Percentiles rank a stretch among this genome's conserved stretches.
Conservation (phyloP, 1,284 basidiomycete species). For the Amylostereum areolatum region DNA sequence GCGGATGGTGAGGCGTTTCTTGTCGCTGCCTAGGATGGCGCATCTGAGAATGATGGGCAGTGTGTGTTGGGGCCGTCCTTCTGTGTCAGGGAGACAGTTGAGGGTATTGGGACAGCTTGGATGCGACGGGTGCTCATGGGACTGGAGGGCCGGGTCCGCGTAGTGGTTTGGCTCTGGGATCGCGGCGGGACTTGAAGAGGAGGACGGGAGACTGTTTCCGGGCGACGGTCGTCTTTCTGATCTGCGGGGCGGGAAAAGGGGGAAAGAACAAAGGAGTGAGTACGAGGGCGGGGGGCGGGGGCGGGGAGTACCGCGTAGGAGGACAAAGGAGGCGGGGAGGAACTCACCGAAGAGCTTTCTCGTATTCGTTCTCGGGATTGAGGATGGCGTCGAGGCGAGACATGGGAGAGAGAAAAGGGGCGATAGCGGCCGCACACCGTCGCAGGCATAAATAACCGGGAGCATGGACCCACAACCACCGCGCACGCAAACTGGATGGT, state of each 20-base stretch:
- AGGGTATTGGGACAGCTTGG: constrained; percentile 71
- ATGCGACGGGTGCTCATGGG: constrained; percentile 49
- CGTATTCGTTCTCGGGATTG: constrained; percentile 25
- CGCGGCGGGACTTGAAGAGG: constrained; percentile 18
- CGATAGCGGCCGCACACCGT: neutral
- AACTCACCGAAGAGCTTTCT: constrained; percentile 20
- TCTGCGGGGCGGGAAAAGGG: neutral
- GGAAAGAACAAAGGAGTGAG: neutral
- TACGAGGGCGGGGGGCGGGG: neutral
- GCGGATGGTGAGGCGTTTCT: constrained; percentile 70
- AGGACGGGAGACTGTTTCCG: constrained; percentile 16
- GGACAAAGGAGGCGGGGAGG: neutral
- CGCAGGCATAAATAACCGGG: constrained; percentile 3
- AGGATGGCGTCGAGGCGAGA: constrained; percentile 30
- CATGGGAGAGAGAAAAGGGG: constrained; percentile 14
- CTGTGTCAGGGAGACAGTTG: constrained; percentile 69
- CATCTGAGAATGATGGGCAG: constrained; percentile 76
- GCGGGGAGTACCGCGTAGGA: too few species aligned
- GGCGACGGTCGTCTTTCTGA: neutral
- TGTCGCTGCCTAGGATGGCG: constrained; percentile 69
- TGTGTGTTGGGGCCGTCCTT: constrained; percentile 72
- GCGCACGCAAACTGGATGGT: too few species aligned
- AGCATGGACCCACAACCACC: too few species aligned
- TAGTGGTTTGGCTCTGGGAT: neutral
- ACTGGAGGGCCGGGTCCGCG: constrained; percentile 1